Conservation (phyloP, 1,284 basidiomycete genomes). For the Moesziomyces aphidis region DNA sequence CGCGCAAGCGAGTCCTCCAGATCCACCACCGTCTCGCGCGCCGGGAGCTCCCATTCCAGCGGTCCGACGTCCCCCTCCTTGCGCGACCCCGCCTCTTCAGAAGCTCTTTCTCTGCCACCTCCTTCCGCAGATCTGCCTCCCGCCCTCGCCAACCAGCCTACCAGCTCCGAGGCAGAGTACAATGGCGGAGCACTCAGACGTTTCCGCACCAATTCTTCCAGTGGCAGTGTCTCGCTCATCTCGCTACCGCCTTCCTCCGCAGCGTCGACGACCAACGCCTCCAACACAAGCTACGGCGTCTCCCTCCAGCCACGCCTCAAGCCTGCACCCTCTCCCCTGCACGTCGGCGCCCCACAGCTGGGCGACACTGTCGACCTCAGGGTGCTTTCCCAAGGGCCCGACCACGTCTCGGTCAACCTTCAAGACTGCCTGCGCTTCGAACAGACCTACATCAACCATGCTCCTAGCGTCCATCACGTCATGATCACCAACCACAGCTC, state of each 20-base stretch:
- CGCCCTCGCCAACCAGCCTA: slow-evolving; percentile 5
- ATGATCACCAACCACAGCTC: slow-evolving; percentile 43
- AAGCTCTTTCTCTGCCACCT: neutral
- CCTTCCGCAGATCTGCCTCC: slow-evolving; percentile 3
- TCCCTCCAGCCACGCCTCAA: slow-evolving; percentile 21
- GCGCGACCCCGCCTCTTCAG: slow-evolving; percentile 7
- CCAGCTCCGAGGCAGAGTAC: slow-evolving; percentile 17
- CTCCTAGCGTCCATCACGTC: slow-evolving; percentile 51
- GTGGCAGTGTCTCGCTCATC: slow-evolving; percentile 37
- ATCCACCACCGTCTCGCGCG: slow-evolving; percentile 21
- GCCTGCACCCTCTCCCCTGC: slow-evolving; percentile 11
- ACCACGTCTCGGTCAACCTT: slow-evolving; percentile 32
- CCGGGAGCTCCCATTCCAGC: slow-evolving; percentile 36
- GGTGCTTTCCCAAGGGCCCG: slow-evolving; percentile 35
- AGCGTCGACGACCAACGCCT: slow-evolving; percentile 38
- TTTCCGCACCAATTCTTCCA: slow-evolving; percentile 41
- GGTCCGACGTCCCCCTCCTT: slow-evolving; percentile 30
- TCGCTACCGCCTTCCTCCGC: slow-evolving; percentile 37
- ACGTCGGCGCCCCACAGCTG: slow-evolving; percentile 34
- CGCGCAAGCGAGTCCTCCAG: slow-evolving; percentile 11
- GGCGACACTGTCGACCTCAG: slow-evolving; percentile 26
- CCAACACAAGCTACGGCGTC: slow-evolving; percentile 34
- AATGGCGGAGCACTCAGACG: slow-evolving; percentile 25
- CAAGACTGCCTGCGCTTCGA: slow-evolving; percentile 46
- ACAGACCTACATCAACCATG: slow-evolving; percentile 60